Evolutionary conservation across 257 asterid species (phyloP), one percentile per base, ranked within the genome.

Genomic region (Solanum lycopersicoides): DNA sequence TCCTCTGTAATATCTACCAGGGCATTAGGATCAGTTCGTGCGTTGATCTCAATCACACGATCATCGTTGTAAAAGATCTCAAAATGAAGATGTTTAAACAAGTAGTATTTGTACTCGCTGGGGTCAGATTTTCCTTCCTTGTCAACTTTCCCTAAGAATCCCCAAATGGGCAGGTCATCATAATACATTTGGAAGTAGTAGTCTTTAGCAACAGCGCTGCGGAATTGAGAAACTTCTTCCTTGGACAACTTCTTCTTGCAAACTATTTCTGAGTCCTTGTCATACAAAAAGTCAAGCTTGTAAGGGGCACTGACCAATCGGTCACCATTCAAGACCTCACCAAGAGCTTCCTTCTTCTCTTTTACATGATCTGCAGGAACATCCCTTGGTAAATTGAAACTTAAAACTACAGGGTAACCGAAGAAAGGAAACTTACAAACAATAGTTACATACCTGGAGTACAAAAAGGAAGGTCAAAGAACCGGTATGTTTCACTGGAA

Each of bases 401-500:
- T 63, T n/a, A 7, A 53, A 45, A 28, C 76, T 32, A 13, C 39
- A 37, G 66, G 69, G 60, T 45, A 41, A 21, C 34, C 75, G 28
- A 47, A 56, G 80, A 50, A 85, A 4, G 32, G 68, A 30, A 44
- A 85, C 87, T 45, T 53, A 25, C 18, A 37, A 83, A 34, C 39
- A 86, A 84, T 65, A 83, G 75, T 82, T 32, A 21, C 77, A 50
- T 85, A 94, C 97, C 97, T 92, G 95, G 94, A 25, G 90, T 65
- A 90, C 97, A 94, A 89, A 94, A 94, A 18, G 95, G 97, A 85
- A 94, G 97, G 89, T 94, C 97, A 71, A 94, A 94, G 90, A 88
- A 94, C 35, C 97, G 92, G 89, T 94, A 93, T 15, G 97, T 94
- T 87, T 94, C 97, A 63, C 97, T 94, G 92, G 45, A 89, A 91